Evolutionary conservation across 2,329 filamentous ascomycete species (phyloP), one percentile per base, ranked within the genome.

Genomic region (Diaporthe ampelina): DNA sequence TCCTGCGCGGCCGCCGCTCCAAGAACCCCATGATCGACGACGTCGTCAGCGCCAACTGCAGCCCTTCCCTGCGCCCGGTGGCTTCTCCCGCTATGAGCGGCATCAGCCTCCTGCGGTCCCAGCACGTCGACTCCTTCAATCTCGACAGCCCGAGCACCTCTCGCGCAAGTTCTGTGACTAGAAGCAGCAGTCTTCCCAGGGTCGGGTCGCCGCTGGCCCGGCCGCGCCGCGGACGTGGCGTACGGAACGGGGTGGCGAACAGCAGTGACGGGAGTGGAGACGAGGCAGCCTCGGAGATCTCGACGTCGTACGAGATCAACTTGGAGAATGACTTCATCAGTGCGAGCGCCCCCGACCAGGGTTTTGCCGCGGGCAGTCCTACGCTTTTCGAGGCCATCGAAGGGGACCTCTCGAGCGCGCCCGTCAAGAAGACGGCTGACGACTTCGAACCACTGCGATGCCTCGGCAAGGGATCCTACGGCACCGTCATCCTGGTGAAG

Each of bases 391-490:
- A 86, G 45, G 84, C 85, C 8, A 80, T 89, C 58, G 90, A 91
- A 78, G 89, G 89, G 35, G 88, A 88, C 21, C 83, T 91, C 72
- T 83, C 89, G 78, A 76, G 58, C 37, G 80, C 87, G 79, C 81
- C 87, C 76, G 91, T 94, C 77, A 98, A 99, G 86, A 98, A 98
- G 93, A 93, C 93, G 11, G 92, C 95, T 2, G 91, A 92, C 15
- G 97, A 99, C 82, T 99, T 99, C 81, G 93, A 97, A 80, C 91
- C 94, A 15, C 86, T 99, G 68, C 94, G 94, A 67, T 98, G 96
- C 83, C 92, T 99, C 29, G 97, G 97, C 73, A 98, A 98, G 82
- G 97, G 97, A 65, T 95, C 97, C 19, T 99, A 97, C 81, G 97
- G 97, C 48, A 99, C 96, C 0, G 97, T 99, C 15, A 86, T 98